Percentiles rank a stretch among this genome's conserved stretches.
phyloP scores from a whole-genome alignment of 768 basidiomycete species.

The Boletus edulis region DNA sequence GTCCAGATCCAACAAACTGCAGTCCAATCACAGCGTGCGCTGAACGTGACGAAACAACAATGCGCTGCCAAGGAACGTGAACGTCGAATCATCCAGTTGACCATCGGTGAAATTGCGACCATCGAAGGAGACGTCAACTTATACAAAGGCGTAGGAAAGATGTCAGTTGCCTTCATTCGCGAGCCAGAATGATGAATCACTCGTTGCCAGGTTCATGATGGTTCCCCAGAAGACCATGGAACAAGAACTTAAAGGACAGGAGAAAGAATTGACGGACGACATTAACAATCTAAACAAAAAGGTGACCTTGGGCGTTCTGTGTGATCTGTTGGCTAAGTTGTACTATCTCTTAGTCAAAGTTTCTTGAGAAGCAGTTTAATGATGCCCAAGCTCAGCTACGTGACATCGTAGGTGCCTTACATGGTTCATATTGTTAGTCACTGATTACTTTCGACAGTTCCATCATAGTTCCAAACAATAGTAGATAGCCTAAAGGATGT shows the following conservation, averaged over 20 bases:
- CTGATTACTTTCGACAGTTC: constrained; percentile 21
- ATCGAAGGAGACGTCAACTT: constrained; percentile 75
- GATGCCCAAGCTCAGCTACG: constrained; percentile 85
- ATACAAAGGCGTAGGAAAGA: constrained; percentile 96
- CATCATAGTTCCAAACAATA: constrained; percentile 29
- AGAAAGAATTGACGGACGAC: constrained; percentile 84
- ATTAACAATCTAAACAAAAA: constrained; percentile 83
- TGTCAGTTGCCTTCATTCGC: constrained; percentile 44
- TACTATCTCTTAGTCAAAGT: constrained; percentile 62
- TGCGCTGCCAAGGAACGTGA: constrained; percentile 81
- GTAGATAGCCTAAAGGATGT: constrained; percentile 9
- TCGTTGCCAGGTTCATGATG: constrained; percentile 75
- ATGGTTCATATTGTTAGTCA: background rate
- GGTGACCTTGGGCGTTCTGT: constrained; percentile 38
- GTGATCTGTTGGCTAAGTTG: background rate
- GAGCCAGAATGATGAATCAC: background rate
- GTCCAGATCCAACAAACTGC: constrained; percentile 92
- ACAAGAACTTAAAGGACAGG: constrained; percentile 66
- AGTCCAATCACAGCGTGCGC: constrained; percentile 76
- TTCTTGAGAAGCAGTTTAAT: constrained; percentile 89
- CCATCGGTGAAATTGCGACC: constrained; percentile 74
- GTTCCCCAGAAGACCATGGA: constrained; percentile 81
- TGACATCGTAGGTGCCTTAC: constrained; percentile 62
- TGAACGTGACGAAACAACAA: constrained; percentile 74
- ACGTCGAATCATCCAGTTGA: constrained; percentile 84